Base-by-base conservation (phyloP, 2,329 filamentous ascomycete species). In the Exophiala oligosperma region DNA sequence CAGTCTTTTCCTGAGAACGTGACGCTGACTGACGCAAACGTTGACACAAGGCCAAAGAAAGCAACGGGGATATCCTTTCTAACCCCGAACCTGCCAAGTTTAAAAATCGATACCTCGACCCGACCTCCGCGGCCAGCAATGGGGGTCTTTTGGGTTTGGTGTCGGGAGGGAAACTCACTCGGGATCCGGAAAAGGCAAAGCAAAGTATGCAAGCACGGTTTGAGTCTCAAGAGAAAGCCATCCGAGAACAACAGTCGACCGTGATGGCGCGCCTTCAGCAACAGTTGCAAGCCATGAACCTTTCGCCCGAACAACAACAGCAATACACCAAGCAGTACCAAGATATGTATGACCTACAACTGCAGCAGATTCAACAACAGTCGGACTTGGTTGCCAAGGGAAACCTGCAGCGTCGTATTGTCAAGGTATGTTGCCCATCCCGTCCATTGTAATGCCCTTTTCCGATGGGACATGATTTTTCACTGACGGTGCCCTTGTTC, bases 41-140 rank as follows among this genome's bases (percentile, higher is more conserved):
- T 56, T 46, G 71, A 44, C 82, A 46, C 53, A 55, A 17, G 64
- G 2, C 61, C 50, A 37, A 68, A 77, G 52, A 77, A 80, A 55
- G 78, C 76, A 1, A 71, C 69, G 43, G 74, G 72, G 14, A 63
- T 68, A 1, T 66, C 81, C 2, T 66, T 71, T 21, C 48, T 67
- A 64, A 68, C 56, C 65, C 40, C 38, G 11, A 40, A 29, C 64
- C 61, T 56, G 67, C 65, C 41, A 66, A 69, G 17, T 81, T 82
- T 61, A 69, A 70, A 0, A 80, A 77, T 4, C 73, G 77, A 17
- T 80, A 77, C 61, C 75, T 76, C 4, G 80, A 84, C 60, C 80
- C 81, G 0, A 79, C 74, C 56, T 76, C 82, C 62, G 73, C 79
- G 0, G 77, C 76, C 28, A 79, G 75, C 60, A 79, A 73, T 40